phyloP scores from a whole-genome alignment of 202 grass and related monocot species.

The Panicum virgatum region DNA sequence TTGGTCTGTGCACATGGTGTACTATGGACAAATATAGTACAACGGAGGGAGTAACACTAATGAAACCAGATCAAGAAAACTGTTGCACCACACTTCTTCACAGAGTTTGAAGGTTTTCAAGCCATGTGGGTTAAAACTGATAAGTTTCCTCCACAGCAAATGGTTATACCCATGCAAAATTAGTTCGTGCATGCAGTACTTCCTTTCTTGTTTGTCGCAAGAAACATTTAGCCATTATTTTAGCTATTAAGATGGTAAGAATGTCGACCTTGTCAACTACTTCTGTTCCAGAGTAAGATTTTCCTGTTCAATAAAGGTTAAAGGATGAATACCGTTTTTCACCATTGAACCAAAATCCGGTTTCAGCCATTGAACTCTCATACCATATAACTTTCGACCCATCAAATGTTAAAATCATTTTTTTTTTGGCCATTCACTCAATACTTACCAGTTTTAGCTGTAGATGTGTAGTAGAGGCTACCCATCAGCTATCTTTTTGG shows the following conservation, averaged over 20 bases:
- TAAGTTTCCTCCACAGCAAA: slow-evolving; percentile 27
- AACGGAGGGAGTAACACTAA: neutral
- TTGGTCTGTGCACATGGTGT: neutral
- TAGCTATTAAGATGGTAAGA: neutral
- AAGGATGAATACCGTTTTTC: too few species aligned
- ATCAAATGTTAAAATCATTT: too few species aligned
- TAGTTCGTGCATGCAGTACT: slow-evolving; percentile 31
- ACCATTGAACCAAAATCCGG: too few species aligned
- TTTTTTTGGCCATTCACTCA: too few species aligned
- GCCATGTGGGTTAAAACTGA: neutral
- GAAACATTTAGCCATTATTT: neutral
- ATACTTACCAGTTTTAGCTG: too few species aligned
- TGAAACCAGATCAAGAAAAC: slow-evolving; percentile 9
- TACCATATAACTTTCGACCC: too few species aligned
- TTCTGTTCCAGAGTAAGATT: slow-evolving; percentile 2
- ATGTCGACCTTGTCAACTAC: neutral
- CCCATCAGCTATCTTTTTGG: too few species aligned
- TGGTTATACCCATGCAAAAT: neutral
- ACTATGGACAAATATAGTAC: neutral
- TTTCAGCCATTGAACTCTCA: too few species aligned
- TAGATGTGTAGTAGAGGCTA: too few species aligned
- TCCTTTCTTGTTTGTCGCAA: slow-evolving; percentile 19
- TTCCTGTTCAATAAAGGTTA: neutral
- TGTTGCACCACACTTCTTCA: neutral
- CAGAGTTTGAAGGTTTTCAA: neutral